phyloP scores from a whole-genome alignment of 1,284 basidiomycete genomes.

The Porogramme epimiltina region DNA sequence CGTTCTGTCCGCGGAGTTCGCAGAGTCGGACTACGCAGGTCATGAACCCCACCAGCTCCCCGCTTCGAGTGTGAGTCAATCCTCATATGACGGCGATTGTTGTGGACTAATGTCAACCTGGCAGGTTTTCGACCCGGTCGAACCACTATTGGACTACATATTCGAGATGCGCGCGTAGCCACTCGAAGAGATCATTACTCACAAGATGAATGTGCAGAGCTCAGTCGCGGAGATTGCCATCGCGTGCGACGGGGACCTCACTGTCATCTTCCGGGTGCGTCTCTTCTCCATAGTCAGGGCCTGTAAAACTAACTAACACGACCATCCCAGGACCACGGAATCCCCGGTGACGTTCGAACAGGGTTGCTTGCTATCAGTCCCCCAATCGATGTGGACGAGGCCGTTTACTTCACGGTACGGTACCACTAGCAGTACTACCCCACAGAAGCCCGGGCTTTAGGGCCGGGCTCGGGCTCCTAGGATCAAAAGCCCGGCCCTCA shows the following conservation, averaged over 20 bases:
- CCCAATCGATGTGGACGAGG: background rate
- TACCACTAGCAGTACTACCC: no score
- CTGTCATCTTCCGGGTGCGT: background rate
- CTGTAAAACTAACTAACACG: background rate
- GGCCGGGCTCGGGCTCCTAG: no score
- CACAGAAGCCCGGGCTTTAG: no score
- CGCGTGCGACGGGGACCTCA: background rate
- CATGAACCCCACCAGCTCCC: no score
- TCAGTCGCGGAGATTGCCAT: background rate
- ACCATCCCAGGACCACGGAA: background rate
- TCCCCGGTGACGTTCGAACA: background rate
- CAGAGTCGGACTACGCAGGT: no score
- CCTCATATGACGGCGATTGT: no score
- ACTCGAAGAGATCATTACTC: background rate
- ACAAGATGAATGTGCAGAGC: background rate
- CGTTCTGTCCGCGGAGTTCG: no score
- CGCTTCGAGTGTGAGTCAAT: no score
- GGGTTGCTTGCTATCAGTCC: background rate
- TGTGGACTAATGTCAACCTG: background rate
- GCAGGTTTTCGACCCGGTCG: slow-evolving; percentile 8
- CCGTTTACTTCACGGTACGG: no score
- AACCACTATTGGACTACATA: slow-evolving; percentile 11
- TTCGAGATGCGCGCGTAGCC: slow-evolving; percentile 1
- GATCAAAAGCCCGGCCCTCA: no score
- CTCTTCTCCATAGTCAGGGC: background rate